These are phyloP conservation scores for Fraxinus albicans DNA, from an alignment of 305 asterid genomes.

Conservation along the genomic window DNA sequence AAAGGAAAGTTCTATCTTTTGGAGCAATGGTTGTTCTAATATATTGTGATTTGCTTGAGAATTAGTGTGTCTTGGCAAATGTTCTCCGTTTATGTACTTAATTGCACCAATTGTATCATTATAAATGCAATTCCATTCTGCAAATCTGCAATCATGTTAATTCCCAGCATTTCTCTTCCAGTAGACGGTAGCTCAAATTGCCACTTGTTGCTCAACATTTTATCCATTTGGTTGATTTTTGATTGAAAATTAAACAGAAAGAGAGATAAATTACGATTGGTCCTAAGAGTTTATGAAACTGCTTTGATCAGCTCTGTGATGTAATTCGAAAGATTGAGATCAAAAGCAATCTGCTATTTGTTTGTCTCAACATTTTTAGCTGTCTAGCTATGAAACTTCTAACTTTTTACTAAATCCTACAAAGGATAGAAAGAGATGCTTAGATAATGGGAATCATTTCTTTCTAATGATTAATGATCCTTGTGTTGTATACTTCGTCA, in stretches of 20 bases:
- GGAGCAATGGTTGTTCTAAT: not conserved
- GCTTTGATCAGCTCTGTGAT: not conserved
- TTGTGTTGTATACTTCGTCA: not conserved
- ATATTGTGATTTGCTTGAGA: not conserved
- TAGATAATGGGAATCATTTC: not conserved
- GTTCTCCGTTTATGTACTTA: not conserved
- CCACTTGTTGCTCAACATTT: not conserved
- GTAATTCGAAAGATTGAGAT: not conserved
- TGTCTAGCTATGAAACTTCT: not conserved
- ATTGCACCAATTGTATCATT: not conserved
- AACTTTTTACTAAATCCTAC: not conserved
- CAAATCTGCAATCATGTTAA: not conserved
- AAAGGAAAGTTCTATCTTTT: not conserved
- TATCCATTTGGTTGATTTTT: not conserved
- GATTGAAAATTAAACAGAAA: not conserved
- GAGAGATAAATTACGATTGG: not conserved
- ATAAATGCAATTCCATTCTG: not conserved
- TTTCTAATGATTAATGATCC: not conserved
- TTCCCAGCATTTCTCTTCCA: not conserved
- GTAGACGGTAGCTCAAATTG: not conserved
- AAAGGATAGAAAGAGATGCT: not conserved
- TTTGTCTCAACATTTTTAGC: not conserved
- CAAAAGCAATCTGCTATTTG: not conserved
- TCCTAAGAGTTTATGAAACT: not conserved
- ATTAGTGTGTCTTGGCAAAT: not conserved